These are phyloP conservation scores for Claviceps paspali DNA, from an alignment of 2,329 filamentous ascomycete species.

Conservation along the genomic window DNA sequence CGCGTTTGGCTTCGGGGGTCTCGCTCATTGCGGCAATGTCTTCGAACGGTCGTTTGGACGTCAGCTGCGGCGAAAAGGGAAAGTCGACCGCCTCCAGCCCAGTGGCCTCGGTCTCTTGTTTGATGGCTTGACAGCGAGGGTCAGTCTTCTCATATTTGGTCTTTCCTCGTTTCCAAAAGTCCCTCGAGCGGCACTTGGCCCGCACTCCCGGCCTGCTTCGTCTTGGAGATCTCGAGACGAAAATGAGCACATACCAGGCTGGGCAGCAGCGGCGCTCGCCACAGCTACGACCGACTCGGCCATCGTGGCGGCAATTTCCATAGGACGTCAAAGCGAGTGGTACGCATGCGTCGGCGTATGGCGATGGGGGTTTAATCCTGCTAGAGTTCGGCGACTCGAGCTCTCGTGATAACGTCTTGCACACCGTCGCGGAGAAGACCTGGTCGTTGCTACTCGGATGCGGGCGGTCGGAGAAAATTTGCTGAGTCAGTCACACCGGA, in stretches of 20 bases:
- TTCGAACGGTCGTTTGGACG: constrained; percentile 24
- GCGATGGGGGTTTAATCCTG: background rate
- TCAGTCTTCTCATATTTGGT: background rate
- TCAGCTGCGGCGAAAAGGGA: constrained; percentile 19
- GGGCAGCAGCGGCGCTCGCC: constrained; percentile 18
- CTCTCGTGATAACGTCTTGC: constrained; percentile 4
- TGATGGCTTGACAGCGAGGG: constrained; percentile 16
- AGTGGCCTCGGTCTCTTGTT: constrained; percentile 20
- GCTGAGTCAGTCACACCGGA: constrained; percentile 22
- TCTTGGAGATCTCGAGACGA: background rate
- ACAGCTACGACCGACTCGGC: constrained; percentile 25
- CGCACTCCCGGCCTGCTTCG: background rate
- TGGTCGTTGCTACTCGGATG: constrained; percentile 13
- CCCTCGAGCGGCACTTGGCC: background rate
- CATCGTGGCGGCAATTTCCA: constrained; percentile 23
- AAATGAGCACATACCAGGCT: constrained; percentile 18
- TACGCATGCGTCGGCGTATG: constrained; percentile 9
- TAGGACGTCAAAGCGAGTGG: constrained; percentile 12
- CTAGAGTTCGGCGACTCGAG: background rate
- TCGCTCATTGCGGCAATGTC: constrained; percentile 13
- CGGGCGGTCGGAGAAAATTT: constrained; percentile 25
- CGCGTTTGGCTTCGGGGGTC: constrained; percentile 18
- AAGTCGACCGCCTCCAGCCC: constrained; percentile 20
- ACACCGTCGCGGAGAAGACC: constrained; percentile 7
- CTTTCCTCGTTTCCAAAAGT: background rate